A percentile compares a stretch with the other conserved stretches of the same genome.
These are phyloP conservation scores for Coemansia sp. DNA, from an alignment of 192 early-diverging fungal species.

Conservation along the genomic window DNA sequence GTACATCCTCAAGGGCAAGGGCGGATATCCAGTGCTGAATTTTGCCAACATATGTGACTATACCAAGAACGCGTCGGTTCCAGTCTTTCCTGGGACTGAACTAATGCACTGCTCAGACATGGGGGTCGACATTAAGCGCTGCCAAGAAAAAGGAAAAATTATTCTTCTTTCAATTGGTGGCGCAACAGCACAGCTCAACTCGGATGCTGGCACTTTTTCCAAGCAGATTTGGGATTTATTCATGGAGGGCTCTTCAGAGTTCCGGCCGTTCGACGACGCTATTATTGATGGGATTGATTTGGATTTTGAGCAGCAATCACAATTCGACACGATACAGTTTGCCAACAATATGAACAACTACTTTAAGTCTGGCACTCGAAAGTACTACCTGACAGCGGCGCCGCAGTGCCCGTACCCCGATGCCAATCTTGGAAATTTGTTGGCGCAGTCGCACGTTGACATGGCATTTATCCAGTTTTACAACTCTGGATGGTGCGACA, in stretches of 20 bases:
- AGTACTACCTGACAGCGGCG: constrained; percentile 66
- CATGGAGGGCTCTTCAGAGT: constrained; percentile 60
- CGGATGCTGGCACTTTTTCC: constrained; percentile 64
- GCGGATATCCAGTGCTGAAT: constrained; percentile 63
- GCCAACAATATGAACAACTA: constrained; percentile 59
- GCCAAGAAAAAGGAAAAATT: constrained; percentile 74
- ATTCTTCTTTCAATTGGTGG: constrained; percentile 75
- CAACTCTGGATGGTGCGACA: constrained; percentile 68
- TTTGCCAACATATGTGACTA: constrained; percentile 69
- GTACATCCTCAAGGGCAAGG: constrained; percentile 65
- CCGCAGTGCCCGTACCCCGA: constrained; percentile 77
- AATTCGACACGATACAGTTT: constrained; percentile 60
- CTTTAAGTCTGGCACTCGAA: constrained; percentile 43
- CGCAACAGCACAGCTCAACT: constrained; percentile 61
- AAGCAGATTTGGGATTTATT: constrained; percentile 76
- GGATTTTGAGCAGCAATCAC: constrained; percentile 67
- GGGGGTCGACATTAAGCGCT: constrained; percentile 67
- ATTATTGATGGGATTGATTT: constrained; percentile 73
- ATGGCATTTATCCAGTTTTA: constrained; percentile 79
- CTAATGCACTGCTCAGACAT: constrained; percentile 72
- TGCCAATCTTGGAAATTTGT: constrained; percentile 59
- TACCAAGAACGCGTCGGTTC: constrained; percentile 46
- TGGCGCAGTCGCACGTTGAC: constrained; percentile 61
- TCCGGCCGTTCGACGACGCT: constrained; percentile 70
- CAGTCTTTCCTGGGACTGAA: constrained; percentile 58